Evolutionary conservation across 2,329 filamentous ascomycete species (phyloP).

Genomic region (Aspergillus aculeatus): DNA sequence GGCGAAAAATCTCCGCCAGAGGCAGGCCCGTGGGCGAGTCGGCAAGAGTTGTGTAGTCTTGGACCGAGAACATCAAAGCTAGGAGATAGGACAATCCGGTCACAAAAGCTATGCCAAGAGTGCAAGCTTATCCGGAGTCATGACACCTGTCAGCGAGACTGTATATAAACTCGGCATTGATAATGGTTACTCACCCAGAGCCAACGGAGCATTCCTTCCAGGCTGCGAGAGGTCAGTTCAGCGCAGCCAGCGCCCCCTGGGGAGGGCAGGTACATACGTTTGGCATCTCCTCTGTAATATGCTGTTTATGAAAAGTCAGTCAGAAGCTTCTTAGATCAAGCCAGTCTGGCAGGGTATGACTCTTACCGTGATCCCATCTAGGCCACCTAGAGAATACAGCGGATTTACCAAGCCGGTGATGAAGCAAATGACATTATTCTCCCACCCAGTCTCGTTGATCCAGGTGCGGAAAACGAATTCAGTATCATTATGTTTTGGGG

Average conservation of each 20-base stretch:
- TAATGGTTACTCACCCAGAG: conserved; percentile 21
- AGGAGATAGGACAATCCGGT: conserved; percentile 53
- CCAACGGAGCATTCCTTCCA: conserved; percentile 33
- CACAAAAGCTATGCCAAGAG: conserved; percentile 51
- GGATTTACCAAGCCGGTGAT: conserved; percentile 53
- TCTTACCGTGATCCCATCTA: conserved; percentile 47
- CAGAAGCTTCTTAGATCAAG: not conserved
- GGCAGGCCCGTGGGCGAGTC: conserved; percentile 51
- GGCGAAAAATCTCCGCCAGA: conserved; percentile 65
- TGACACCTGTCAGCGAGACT: not conserved
- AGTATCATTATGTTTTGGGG: conserved; percentile 45
- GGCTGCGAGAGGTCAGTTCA: conserved; percentile 19
- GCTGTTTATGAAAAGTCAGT: conserved; percentile 23
- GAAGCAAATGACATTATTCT: conserved; percentile 51
- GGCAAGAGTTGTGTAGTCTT: conserved; percentile 48
- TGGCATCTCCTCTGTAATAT: conserved; percentile 55
- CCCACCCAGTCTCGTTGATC: conserved; percentile 56
- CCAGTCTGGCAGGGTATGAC: not conserved
- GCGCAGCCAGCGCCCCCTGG: not conserved
- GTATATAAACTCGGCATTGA: not conserved
- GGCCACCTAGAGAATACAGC: conserved; percentile 48
- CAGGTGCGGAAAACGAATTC: conserved; percentile 55
- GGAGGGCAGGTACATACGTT: conserved; percentile 38
- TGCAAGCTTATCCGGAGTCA: conserved; percentile 36
- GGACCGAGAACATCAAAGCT: conserved; percentile 53